phyloP scores from a whole-genome alignment of 2,329 filamentous ascomycete species.

The Aspergillus chevalieri region DNA sequence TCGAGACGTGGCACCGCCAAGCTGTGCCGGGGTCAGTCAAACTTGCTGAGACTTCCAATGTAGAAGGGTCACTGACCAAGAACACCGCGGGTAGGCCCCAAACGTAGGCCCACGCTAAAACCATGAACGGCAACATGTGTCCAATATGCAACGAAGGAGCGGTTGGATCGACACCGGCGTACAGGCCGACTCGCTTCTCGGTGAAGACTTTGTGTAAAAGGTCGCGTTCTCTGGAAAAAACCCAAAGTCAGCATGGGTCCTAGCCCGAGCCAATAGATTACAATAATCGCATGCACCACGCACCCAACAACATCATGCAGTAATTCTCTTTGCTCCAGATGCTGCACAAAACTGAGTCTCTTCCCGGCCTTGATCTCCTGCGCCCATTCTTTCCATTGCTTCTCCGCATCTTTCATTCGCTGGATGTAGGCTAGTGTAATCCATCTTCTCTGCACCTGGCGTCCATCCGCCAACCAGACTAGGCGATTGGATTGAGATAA shows the following conservation, averaged over 20 bases:
- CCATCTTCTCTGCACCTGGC: constrained; percentile 24
- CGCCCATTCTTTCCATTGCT: constrained; percentile 36
- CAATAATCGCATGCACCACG: constrained; percentile 3
- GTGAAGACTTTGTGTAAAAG: constrained; percentile 40
- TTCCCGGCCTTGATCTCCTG: constrained; percentile 39
- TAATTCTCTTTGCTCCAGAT: constrained; percentile 42
- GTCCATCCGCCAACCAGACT: constrained; percentile 1
- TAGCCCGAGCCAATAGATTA: not conserved
- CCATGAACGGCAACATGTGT: constrained; percentile 48
- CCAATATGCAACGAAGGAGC: constrained; percentile 46
- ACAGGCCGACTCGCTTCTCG: constrained; percentile 41
- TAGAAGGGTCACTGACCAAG: constrained; percentile 30
- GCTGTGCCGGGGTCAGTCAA: constrained; percentile 25
- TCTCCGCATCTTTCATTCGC: constrained; percentile 34
- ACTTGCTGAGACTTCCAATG: too few relatives aligned
- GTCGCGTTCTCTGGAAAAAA: constrained; percentile 32
- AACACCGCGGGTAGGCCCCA: constrained; percentile 42
- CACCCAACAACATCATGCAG: constrained; percentile 45
- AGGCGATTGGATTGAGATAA: constrained; percentile 11
- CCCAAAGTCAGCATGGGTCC: not conserved
- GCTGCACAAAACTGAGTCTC: constrained; percentile 37
- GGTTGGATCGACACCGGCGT: constrained; percentile 46
- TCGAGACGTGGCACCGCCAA: constrained; percentile 42
- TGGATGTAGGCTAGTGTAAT: constrained; percentile 33
- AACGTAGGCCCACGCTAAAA: constrained; percentile 45